Percentiles rank a stretch among this genome's conserved stretches.
These are phyloP conservation scores for Chrysosporium queenslandicum DNA, from an alignment of 2,329 filamentous ascomycete genomes.

Conservation along the genomic window DNA sequence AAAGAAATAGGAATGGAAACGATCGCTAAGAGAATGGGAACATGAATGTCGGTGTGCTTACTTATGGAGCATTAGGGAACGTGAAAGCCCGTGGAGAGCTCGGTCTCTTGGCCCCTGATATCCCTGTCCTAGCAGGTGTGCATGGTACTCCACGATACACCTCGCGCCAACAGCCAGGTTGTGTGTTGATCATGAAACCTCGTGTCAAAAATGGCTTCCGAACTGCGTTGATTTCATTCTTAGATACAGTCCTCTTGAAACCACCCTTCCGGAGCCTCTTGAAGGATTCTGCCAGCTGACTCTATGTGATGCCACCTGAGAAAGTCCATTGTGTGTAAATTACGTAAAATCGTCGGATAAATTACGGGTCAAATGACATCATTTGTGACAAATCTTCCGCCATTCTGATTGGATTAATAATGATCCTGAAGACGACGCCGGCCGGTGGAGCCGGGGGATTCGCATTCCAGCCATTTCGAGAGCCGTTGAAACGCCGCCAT, in stretches of 20 bases:
- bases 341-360: background rate
- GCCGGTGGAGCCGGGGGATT: background rate
- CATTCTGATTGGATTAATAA: slow-evolving; percentile 7
- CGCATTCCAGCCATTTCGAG: background rate
- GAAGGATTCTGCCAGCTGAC: background rate
- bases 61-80: background rate
- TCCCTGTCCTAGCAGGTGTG: background rate
- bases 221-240: background rate
- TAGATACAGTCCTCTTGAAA: background rate
- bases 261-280: background rate
- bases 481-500: background rate
- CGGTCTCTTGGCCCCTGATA: background rate
- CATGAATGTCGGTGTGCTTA: background rate
- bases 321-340: background rate
- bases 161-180: no score
- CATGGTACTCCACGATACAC: slow-evolving; percentile 1
- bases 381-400: slow-evolving; percentile 3
- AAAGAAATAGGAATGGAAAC: no score
- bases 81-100: background rate
- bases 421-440: background rate
- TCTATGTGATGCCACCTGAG: background rate
- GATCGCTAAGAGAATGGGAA: no score
- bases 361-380: slow-evolving; percentile 9
- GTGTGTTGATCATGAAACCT: slow-evolving; percentile 4
- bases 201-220: background rate